phyloP scores from a whole-genome alignment of 306 rosid species.

The Senna siamea region DNA sequence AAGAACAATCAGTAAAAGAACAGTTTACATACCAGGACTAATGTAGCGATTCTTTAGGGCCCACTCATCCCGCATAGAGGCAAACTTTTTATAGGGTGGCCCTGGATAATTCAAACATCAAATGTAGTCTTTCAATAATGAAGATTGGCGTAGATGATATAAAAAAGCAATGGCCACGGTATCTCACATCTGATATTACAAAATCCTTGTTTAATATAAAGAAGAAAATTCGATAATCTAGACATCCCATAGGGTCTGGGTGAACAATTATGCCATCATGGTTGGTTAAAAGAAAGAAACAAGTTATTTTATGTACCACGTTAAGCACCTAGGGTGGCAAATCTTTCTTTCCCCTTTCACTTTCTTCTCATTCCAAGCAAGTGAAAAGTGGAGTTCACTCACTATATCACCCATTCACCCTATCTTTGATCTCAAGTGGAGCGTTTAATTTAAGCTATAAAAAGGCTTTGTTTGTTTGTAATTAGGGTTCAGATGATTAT shows the following conservation, averaged over 20 bases:
- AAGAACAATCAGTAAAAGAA: constrained; percentile 7
- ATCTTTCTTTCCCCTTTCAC: neutral
- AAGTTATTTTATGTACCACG: neutral
- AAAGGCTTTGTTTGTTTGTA: no score
- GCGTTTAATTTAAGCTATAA: constrained; percentile 8
- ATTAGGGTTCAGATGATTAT: neutral
- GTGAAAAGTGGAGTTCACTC: constrained; percentile 13
- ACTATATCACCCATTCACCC: neutral
- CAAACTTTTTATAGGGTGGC: constrained; percentile 89
- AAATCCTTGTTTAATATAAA: constrained; percentile 7
- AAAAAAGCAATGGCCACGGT: constrained; percentile 1
- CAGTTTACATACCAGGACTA: constrained; percentile 75
- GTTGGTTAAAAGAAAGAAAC: neutral
- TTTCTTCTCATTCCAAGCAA: constrained; percentile 26
- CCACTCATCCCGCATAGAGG: constrained; percentile 88
- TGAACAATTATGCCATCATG: neutral
- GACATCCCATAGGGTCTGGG: constrained; percentile 24
- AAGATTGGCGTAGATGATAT: constrained; percentile 27
- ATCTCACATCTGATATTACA: constrained; percentile 8
- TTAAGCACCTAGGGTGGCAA: neutral
- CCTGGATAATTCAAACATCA: constrained; percentile 57
- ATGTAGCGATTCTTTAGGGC: constrained; percentile 85
- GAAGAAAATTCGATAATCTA: constrained; percentile 15
- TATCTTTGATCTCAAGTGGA: neutral
- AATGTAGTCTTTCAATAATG: constrained; percentile 25